Percentiles rank a stretch among this genome's conserved stretches.
These are phyloP conservation scores for Eremomyces bilateralis DNA, from an alignment of 495 filamentous ascomycete species.

Conservation along the genomic window DNA sequence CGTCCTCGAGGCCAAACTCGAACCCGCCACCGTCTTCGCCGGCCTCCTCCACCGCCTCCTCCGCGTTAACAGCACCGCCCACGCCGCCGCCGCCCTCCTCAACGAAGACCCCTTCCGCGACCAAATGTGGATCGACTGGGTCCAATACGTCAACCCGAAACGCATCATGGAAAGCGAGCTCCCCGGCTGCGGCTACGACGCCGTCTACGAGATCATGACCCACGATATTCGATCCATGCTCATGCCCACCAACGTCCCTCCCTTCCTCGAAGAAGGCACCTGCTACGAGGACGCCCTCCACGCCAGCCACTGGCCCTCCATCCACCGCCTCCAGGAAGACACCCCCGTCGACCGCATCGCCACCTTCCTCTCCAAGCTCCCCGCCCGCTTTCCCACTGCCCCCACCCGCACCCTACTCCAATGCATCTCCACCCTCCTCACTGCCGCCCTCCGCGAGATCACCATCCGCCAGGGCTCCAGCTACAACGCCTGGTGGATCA, in stretches of 20 bases:
- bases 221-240: constrained; percentile 54
- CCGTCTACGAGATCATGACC: constrained; percentile 46
- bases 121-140: constrained; percentile 90
- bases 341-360: constrained; percentile 68
- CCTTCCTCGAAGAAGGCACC: constrained; percentile 30
- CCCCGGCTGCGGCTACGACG: constrained; percentile 39
- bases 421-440: constrained; percentile 44
- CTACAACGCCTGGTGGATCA: constrained; percentile 93
- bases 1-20: constrained; percentile 63
- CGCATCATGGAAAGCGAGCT: constrained; percentile 25
- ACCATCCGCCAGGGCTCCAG: constrained; percentile 66
- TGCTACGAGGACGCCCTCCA: constrained; percentile 27
- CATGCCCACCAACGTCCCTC: constrained; percentile 33
- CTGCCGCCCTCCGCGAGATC: constrained; percentile 50
- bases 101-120: constrained; percentile 50
- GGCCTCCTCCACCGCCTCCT: constrained; percentile 64
- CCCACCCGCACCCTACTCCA: constrained; percentile 43
- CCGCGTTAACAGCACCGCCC: constrained; percentile 76
- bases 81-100: constrained; percentile 59
- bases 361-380: constrained; percentile 53
- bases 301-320: constrained; percentile 26
- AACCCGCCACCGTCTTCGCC: constrained; percentile 76
- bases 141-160: constrained; percentile 49
- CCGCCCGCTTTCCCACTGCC: constrained; percentile 49
- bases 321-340: constrained; percentile 20